Base-by-base conservation (phyloP, 2,329 filamentous ascomycete genomes). In the Pestalotiopsis fici region DNA sequence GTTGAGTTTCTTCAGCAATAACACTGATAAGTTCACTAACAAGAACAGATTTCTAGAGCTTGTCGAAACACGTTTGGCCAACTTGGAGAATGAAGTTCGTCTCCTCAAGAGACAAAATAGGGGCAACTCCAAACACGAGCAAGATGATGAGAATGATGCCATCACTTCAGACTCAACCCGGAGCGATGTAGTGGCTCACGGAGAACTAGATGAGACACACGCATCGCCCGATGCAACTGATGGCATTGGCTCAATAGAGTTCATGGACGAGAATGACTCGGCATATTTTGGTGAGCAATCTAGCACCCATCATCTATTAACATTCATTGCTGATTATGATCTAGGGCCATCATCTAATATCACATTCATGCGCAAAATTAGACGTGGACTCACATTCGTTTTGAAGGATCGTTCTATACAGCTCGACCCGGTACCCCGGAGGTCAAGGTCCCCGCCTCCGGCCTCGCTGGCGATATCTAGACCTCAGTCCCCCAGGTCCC, bases 221-320 rank as follows among this genome's bases (percentile, higher is more conserved):
- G 55, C 59, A 18, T 59, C 64, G 11, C 55, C 64, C 9, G 64
- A 65, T 47, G 64, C 28, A n/a, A 65, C 64, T 18, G 64, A 65
- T 21, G 64, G 64, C 11, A 54, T 65, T 15, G 64, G 64, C 5
- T 57, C 64, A 9, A 65, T 65, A n/a, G 64, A 65, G 23, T 65
- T 65, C 55, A 65, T 55, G 9, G 64, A 65, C 37, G 35, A 65
- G 55, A 43, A 6, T 23, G 35, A 65, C 27, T 59, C 55, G 21
- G 55, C 21, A 23, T 65, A 65, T 21, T 65, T 65, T 37, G 64
- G 64, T 65, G 21, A 39, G 64, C n/a, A 13, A 35, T 7, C 7
- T 55, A 23, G 15, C 12, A 25, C n/a, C n/a, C 27, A 47, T 4
- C 23, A 31, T 27, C 23, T 12, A 21, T n/a, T 13, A 13, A 12